These are phyloP conservation scores for Tolypocladium inflatum DNA, from an alignment of 2,329 filamentous ascomycete genomes.

Conservation along the genomic window DNA sequence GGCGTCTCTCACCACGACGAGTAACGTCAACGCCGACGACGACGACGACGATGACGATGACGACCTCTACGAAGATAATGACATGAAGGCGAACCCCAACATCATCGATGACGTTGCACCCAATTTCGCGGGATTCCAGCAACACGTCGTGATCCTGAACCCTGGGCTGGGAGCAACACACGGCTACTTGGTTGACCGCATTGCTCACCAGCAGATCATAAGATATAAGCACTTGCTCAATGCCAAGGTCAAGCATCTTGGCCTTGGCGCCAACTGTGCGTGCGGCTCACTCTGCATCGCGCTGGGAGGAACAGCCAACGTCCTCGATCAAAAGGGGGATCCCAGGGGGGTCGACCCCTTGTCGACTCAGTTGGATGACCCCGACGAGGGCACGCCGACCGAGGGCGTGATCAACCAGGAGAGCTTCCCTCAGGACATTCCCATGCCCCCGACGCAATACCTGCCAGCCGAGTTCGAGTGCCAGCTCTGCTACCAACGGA, in stretches of 20 bases:
- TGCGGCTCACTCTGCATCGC: conserved; percentile 55
- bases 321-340: conserved; percentile 51
- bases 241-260: conserved; percentile 59
- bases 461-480: conserved; percentile 88
- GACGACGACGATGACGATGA: conserved; percentile 46
- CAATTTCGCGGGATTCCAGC: conserved; percentile 65
- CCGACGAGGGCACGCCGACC: conserved; percentile 56
- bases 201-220: conserved; percentile 70
- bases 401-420: conserved; percentile 63
- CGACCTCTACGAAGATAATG: conserved; percentile 44
- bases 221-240: conserved; percentile 72
- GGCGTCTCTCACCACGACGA: conserved; percentile 30
- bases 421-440: conserved; percentile 72
- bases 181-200: conserved; percentile 63
- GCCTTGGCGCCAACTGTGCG: conserved; percentile 50
- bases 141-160: conserved; percentile 64
- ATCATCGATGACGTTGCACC: conserved; percentile 61
- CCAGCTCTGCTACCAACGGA: conserved; percentile 73
- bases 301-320: conserved; percentile 54
- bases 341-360: conserved; percentile 48
- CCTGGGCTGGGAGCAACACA: conserved; percentile 51
- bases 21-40: conserved; percentile 5
- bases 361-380: conserved; percentile 39
- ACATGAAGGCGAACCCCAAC: conserved; percentile 53
- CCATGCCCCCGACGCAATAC: conserved; percentile 65